Evolutionary conservation across 106 monocot species (phyloP).

Genomic region (Phalaenopsis equestris): DNA sequence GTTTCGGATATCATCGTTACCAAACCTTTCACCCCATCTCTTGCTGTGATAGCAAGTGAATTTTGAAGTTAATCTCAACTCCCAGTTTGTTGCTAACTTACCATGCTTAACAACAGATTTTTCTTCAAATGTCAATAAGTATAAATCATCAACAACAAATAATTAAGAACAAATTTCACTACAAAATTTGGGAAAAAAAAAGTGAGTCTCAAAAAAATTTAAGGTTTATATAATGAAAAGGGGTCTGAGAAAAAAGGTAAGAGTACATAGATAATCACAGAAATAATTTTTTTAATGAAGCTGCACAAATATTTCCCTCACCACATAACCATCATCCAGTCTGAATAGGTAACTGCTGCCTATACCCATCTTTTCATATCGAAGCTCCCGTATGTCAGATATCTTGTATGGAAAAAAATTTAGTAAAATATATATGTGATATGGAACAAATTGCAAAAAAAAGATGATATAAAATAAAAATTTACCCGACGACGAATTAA

Average conservation of each 20-base stretch:
- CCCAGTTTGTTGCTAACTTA: not conserved
- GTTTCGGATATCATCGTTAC: not conserved
- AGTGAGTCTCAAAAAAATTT: not conserved
- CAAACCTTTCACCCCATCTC: not conserved
- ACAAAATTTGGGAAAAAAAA: not conserved
- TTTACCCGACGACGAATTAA: conserved; percentile 74
- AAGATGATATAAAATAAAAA: not conserved
- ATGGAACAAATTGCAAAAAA: not conserved
- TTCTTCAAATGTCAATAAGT: no score
- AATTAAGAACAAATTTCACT: not conserved
- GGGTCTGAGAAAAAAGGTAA: not conserved
- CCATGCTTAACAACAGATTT: not conserved
- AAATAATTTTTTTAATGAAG: not conserved
- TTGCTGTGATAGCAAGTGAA: no score
- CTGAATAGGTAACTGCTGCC: conserved; percentile 99
- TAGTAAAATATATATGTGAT: conserved; percentile 1
- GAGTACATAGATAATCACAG: not conserved
- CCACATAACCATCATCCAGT: conserved; percentile 97
- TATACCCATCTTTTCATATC: conserved; percentile 94
- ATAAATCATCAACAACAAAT: not conserved
- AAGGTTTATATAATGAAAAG: not conserved
- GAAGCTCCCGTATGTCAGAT: conserved; percentile 82
- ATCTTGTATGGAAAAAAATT: conserved; percentile 33
- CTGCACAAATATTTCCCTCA: conserved; percentile 21
- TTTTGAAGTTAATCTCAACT: not conserved